Percentiles rank a stretch among this genome's conserved stretches.
These are phyloP conservation scores for Nothopassalora personata DNA, from an alignment of 2,329 filamentous ascomycete genomes.

Conservation along the genomic window DNA sequence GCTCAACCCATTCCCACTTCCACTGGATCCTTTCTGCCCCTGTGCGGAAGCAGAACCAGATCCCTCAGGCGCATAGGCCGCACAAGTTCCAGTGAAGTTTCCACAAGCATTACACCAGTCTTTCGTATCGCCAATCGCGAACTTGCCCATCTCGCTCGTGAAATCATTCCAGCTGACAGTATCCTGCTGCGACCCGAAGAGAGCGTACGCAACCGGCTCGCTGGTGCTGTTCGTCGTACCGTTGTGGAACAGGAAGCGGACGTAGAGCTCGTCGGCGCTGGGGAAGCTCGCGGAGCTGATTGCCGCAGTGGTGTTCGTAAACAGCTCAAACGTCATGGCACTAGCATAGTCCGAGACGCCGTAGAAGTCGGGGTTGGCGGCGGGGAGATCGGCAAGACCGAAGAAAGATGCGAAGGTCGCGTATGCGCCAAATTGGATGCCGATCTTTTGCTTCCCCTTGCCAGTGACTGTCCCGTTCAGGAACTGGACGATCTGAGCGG, in stretches of 20 bases:
- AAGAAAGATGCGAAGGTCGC: constrained; percentile 58
- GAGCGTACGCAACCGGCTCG: constrained; percentile 51
- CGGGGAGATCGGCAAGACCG: constrained; percentile 49
- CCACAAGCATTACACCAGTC: constrained; percentile 74
- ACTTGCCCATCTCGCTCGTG: constrained; percentile 54
- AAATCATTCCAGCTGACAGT: constrained; percentile 67
- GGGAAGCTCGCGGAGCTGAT: constrained; percentile 39
- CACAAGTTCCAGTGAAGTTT: constrained; percentile 64
- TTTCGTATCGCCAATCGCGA: constrained; percentile 59
- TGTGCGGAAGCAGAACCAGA: constrained; percentile 4
- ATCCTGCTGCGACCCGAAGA: constrained; percentile 53
- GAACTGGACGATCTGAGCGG: constrained; percentile 41
- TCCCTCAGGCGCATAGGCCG: constrained; percentile 36
- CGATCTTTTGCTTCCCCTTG: constrained; percentile 38
- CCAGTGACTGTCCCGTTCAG: constrained; percentile 41
- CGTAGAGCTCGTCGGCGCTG: constrained; percentile 45
- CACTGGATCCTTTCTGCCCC: constrained; percentile 24
- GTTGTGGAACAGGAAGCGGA: constrained; percentile 60
- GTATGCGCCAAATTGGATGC: constrained; percentile 58
- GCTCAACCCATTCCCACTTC: constrained; percentile 50
- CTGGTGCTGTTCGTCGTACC: constrained; percentile 47
- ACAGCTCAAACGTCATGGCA: constrained; percentile 71
- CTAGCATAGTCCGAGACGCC: constrained; percentile 81
- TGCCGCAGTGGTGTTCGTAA: constrained; percentile 45
- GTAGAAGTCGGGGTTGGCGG: constrained; percentile 58